A percentile compares a stretch with the other conserved stretches of the same genome.
phyloP scores from a whole-genome alignment of 2,329 filamentous ascomycete species.

The Pezicula carpinea region DNA sequence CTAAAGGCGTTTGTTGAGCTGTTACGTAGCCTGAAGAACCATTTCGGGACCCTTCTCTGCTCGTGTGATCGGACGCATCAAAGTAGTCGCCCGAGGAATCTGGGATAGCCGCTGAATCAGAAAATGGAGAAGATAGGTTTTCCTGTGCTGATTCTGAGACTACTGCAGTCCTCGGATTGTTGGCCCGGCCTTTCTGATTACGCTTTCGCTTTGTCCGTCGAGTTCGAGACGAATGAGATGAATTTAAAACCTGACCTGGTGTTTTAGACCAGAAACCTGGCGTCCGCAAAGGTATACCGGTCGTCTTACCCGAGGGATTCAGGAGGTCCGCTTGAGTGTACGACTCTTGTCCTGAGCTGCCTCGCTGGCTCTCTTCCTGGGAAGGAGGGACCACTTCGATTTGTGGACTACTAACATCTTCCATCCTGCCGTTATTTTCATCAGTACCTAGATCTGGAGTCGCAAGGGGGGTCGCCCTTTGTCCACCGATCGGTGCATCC shows the following conservation, averaged over 20 bases:
- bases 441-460: constrained; percentile 1
- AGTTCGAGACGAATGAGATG: background rate
- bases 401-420: background rate
- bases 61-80: too few relatives aligned
- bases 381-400: background rate
- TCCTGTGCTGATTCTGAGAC: background rate
- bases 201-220: background rate
- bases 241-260: background rate
- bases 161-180: background rate
- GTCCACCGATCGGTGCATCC: constrained; percentile 18
- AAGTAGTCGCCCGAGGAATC: too few relatives aligned
- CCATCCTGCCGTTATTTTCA: background rate
- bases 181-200: background rate
- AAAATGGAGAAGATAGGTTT: too few relatives aligned
- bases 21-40: too few relatives aligned
- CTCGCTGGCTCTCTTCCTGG: too few relatives aligned
- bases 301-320: background rate
- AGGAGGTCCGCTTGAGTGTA: background rate
- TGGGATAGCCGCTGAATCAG: too few relatives aligned
- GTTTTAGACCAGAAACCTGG: background rate
- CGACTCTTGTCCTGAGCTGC: too few relatives aligned
- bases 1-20: too few relatives aligned
- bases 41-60: too few relatives aligned
- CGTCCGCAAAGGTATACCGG: background rate
- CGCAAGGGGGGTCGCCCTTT: constrained; percentile 8